Base-by-base conservation (phyloP, 208 protist species). In the Acanthamoeba lenticulata region DNA sequence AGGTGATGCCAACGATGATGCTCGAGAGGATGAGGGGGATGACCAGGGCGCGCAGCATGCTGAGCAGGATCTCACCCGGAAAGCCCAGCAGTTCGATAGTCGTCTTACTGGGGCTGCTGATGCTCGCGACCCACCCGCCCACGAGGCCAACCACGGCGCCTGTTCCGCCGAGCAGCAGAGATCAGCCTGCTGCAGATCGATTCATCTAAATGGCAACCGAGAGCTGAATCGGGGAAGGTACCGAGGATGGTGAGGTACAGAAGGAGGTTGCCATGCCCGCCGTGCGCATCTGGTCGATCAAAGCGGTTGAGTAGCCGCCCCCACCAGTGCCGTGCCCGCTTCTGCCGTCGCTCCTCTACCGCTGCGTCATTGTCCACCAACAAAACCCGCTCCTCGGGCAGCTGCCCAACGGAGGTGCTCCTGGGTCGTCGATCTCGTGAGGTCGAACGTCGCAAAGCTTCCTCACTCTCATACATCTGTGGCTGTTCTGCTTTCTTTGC, bases 1-100 rank as follows among this genome's bases (percentile, higher is more conserved):
- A 94, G 44, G 92, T 90, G 69, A 94, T 89, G 27, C 79, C 60
- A 17, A 55, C 65, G 42, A 94, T n/a, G 32, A 94, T 94, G 65
- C 45, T 72, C 29, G 74, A 85, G 17, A 94, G 34, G 62, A 94
- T 94, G 44, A 94, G 52, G 34, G 92, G 92, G 21, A 89, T 49
- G 40, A 94, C 86, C 45, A 94, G 86, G 32, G 40, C 47, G 19
- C 74, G 65, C 17, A 94, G 69, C 57, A 90, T 79, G 62, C 92
- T 34, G 42, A 94, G 86, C 65, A 94, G 86, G 7, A 94, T 29
- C 24, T 85, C 74, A 27, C 92, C 92, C 34, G 92, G 92, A 38
- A 94, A 89, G 32, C 86, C 86, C 47, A 94, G 7, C 62, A 90
- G 67, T 32, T 67, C 92, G 34, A 94, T 57, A 0, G 81, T 92